phyloP scores from a whole-genome alignment of 2,329 filamentous ascomycete genomes.

The Cladosporium sp. region DNA sequence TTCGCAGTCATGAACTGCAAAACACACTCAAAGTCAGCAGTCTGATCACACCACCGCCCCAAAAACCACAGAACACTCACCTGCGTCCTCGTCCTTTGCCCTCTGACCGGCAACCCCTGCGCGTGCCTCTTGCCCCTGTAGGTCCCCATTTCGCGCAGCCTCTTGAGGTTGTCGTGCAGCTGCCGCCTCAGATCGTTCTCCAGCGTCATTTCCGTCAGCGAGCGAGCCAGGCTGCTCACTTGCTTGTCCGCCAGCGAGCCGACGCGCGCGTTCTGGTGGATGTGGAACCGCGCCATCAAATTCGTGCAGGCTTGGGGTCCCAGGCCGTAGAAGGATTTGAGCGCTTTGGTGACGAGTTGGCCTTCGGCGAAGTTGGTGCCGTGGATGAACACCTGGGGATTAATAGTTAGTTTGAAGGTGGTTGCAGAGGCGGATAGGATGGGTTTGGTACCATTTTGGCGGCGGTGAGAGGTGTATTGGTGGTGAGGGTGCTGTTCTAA shows the following conservation, averaged over 20 bases:
- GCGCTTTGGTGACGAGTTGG: conserved; percentile 65
- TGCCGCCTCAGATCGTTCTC: conserved; percentile 80
- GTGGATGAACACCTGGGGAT: conserved; percentile 66
- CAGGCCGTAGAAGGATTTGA: conserved; percentile 83
- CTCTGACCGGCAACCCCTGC: conserved; percentile 85
- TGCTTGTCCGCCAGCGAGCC: conserved; percentile 71
- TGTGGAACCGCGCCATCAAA: conserved; percentile 83
- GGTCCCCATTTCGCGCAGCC: conserved; percentile 84
- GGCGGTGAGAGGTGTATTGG: not conserved
- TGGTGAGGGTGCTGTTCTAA: not conserved
- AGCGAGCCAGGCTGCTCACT: conserved; percentile 74
- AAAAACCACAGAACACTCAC: conserved; percentile 39
- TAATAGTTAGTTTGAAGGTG: no score
- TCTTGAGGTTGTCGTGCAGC: conserved; percentile 77
- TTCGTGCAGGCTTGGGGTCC: conserved; percentile 65
- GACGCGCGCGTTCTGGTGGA: conserved; percentile 78
- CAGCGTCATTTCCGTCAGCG: conserved; percentile 87
- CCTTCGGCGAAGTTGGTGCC: conserved; percentile 81
- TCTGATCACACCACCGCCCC: not conserved
- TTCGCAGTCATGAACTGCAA: conserved; percentile 56
- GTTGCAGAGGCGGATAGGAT: no score
- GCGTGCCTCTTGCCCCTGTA: conserved; percentile 89
- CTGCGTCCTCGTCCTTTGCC: conserved; percentile 81
- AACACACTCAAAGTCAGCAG: conserved; percentile 12
- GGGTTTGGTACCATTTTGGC: conserved; percentile 11